Conservation (phyloP, 257 asterid genomes). For the Solanum medicagineum region DNA sequence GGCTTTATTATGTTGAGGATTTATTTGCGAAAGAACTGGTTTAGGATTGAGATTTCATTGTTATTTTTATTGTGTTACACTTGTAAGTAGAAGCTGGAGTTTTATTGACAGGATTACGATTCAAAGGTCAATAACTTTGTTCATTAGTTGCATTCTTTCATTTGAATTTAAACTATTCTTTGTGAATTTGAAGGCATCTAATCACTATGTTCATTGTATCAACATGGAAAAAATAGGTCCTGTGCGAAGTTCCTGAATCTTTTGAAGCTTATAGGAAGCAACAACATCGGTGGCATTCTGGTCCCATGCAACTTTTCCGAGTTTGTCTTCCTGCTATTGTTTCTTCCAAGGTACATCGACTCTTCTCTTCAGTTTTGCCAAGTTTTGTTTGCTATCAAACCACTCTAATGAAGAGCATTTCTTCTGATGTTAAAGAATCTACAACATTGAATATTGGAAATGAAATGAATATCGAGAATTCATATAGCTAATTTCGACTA, state of each 20-base stretch:
- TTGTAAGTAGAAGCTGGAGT: not conserved
- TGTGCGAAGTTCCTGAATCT: conserved; percentile 66
- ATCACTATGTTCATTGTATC: not conserved
- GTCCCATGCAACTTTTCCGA: conserved; percentile 74
- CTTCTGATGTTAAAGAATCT: not conserved
- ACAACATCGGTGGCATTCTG: conserved; percentile 76
- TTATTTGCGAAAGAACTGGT: not conserved
- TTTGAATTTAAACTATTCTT: not conserved
- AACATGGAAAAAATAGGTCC: conserved; percentile 23
- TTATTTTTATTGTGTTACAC: not conserved
- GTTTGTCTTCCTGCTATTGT: conserved; percentile 51
- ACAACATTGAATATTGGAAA: not conserved
- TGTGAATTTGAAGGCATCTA: not conserved
- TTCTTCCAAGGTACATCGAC: conserved; percentile 38
- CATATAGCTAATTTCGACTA: not conserved
- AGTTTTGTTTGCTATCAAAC: not conserved
- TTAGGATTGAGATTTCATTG: not conserved
- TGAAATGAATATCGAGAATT: not conserved
- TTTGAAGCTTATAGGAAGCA: conserved; percentile 69
- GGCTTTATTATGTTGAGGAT: not conserved
- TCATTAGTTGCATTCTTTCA: not conserved
- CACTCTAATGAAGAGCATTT: not conserved
- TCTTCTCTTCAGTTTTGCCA: not conserved
- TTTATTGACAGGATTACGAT: not conserved
- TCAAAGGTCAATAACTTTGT: not conserved